Evolutionary conservation across 2,329 filamentous ascomycete species (phyloP).

Genomic region (Trichoderma brevicompactum): DNA sequence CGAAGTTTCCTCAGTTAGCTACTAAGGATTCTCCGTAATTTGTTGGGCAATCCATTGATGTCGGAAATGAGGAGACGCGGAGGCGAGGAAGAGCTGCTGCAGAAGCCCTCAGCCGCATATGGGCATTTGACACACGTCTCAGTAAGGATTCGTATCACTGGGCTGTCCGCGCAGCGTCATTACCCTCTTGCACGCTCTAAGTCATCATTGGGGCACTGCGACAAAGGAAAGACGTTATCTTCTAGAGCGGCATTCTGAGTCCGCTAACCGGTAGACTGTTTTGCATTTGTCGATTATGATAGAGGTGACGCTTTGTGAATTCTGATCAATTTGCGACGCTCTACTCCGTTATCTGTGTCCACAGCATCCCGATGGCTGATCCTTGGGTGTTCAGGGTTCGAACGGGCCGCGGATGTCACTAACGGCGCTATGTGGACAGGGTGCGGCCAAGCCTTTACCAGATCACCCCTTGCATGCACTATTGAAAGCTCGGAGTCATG

Average conservation of each 20-base stretch:
- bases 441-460: neutral
- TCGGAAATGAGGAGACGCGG: neutral
- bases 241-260: neutral
- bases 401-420: neutral
- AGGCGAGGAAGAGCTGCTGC: neutral
- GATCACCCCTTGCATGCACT: conserved; percentile 23
- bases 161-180: neutral
- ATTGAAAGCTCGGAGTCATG: conserved; percentile 13
- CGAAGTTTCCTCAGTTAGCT: neutral
- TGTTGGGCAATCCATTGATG: too few species aligned
- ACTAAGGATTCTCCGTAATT: too few species aligned
- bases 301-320: neutral
- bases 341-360: neutral
- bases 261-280: neutral
- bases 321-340: neutral
- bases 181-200: neutral
- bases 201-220: neutral
- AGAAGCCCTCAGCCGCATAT: neutral
- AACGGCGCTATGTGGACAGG: neutral
- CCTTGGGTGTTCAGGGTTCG: neutral
- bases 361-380: neutral
- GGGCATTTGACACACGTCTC: neutral
- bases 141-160: neutral
- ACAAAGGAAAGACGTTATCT: neutral
- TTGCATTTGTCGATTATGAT: neutral